A percentile compares a stretch with the other conserved stretches of the same genome.
phyloP scores from a whole-genome alignment of 148 eudicot species.

The Nepenthes gracilis region DNA sequence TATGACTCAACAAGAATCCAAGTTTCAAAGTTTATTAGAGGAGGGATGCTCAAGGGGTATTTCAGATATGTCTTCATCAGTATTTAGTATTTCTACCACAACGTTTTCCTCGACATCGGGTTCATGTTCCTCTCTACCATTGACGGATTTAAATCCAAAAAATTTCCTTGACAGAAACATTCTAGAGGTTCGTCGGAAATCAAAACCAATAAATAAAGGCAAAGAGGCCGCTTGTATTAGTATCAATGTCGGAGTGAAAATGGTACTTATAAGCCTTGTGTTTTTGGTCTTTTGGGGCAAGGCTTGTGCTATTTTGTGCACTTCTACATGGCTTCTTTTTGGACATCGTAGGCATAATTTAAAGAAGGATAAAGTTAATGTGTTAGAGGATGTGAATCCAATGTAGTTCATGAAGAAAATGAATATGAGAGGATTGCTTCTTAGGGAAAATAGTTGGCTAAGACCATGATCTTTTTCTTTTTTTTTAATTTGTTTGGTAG shows the following conservation, averaged over 20 bases:
- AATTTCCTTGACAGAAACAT: too few relatives aligned
- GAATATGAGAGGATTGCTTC: too few relatives aligned
- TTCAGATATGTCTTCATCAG: too few relatives aligned
- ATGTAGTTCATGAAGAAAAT: background rate
- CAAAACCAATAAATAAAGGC: background rate
- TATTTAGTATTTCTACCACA: too few relatives aligned
- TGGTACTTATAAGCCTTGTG: conserved; percentile 4
- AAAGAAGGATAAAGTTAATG: background rate
- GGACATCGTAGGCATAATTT: background rate
- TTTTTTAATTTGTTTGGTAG: too few relatives aligned
- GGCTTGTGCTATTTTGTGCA: conserved; percentile 12
- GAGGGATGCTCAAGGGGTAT: background rate
- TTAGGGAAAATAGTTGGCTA: too few relatives aligned
- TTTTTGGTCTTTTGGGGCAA: conserved; percentile 8
- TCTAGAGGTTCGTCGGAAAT: background rate
- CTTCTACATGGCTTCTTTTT: background rate
- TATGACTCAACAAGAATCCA: background rate
- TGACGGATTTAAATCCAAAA: too few relatives aligned
- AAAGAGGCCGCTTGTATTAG: background rate
- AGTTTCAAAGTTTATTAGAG: background rate
- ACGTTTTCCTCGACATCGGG: too few relatives aligned
- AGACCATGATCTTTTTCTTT: too few relatives aligned
- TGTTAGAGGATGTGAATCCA: background rate
- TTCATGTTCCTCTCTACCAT: too few relatives aligned
- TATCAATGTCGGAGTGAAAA: background rate